Conservation (phyloP, 768 basidiomycete genomes). For the Termitomyces sp. region DNA sequence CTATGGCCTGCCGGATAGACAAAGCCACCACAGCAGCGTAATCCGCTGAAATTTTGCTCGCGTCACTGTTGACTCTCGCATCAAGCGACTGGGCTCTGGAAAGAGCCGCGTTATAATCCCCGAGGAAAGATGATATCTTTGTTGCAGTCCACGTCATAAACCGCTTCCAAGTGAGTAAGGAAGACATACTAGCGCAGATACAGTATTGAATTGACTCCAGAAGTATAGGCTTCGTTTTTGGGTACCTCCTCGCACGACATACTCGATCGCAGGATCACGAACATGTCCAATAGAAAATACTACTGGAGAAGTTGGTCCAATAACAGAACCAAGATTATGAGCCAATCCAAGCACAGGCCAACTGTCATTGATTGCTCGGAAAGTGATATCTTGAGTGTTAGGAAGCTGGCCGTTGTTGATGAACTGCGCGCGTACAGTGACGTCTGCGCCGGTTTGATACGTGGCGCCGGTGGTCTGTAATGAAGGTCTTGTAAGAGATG, state of each 20-base stretch:
- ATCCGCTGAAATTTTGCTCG: constrained; percentile 43
- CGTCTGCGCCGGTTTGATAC: constrained; percentile 55
- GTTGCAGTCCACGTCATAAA: constrained; percentile 9
- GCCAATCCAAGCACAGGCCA: constrained; percentile 66
- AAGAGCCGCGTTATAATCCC: constrained; percentile 41
- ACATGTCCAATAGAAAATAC: constrained; percentile 46
- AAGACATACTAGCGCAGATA: constrained; percentile 28
- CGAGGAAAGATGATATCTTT: constrained; percentile 38
- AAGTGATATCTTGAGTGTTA: constrained; percentile 51
- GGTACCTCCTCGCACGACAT: constrained; percentile 35
- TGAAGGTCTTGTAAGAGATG: neutral
- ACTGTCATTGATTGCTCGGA: constrained; percentile 51
- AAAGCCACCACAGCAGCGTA: constrained; percentile 50
- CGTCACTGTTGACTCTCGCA: constrained; percentile 39
- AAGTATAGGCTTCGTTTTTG: constrained; percentile 42
- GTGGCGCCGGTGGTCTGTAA: constrained; percentile 42
- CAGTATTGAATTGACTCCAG: constrained; percentile 37
- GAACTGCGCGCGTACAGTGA: constrained; percentile 54
- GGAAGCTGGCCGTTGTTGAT: constrained; percentile 50
- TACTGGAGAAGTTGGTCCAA: constrained; percentile 30
- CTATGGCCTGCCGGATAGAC: constrained; percentile 51
- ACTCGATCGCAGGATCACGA: constrained; percentile 48
- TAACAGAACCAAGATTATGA: constrained; percentile 50
- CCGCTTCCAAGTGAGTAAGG: constrained; percentile 22
- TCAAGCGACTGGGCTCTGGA: constrained; percentile 44